These are phyloP conservation scores for Verticillium nubilum DNA, from an alignment of 2,329 filamentous ascomycete genomes.

Conservation along the genomic window DNA sequence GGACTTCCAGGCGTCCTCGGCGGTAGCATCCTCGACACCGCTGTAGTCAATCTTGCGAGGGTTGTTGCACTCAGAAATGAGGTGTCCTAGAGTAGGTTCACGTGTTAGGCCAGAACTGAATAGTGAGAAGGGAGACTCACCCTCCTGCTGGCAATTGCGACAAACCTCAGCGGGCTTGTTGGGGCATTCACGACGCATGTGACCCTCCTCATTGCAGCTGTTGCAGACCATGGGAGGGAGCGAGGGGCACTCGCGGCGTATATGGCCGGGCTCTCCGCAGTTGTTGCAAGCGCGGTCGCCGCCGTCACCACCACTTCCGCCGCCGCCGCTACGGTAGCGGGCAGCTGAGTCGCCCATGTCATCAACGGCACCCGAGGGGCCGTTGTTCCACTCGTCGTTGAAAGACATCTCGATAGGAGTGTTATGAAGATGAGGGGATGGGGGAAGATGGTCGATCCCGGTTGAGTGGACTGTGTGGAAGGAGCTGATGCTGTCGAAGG, in stretches of 20 bases:
- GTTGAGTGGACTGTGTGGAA: background rate
- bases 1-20: constrained; percentile 53
- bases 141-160: constrained; percentile 57
- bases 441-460: background rate
- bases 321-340: background rate
- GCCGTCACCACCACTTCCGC: background rate
- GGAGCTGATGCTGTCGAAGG: background rate
- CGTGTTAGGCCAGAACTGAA: constrained; percentile 3
- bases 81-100: constrained; percentile 41
- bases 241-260: constrained; percentile 57
- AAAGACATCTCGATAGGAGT: background rate
- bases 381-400: background rate
- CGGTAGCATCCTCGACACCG: constrained; percentile 38
- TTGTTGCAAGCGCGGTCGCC: constrained; percentile 27
- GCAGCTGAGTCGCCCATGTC: background rate
- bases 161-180: constrained; percentile 50
- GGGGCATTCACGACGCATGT: constrained; percentile 59
- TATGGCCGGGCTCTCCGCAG: constrained; percentile 47
- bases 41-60: constrained; percentile 53
- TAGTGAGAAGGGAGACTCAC: constrained; percentile 27
- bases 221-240: constrained; percentile 51
- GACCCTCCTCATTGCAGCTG: constrained; percentile 54
- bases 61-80: constrained; percentile 48
- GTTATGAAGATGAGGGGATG: background rate
- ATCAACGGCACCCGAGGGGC: background rate